Base-by-base conservation (phyloP, 106 monocot species). In the Phalaenopsis aphrodite region DNA sequence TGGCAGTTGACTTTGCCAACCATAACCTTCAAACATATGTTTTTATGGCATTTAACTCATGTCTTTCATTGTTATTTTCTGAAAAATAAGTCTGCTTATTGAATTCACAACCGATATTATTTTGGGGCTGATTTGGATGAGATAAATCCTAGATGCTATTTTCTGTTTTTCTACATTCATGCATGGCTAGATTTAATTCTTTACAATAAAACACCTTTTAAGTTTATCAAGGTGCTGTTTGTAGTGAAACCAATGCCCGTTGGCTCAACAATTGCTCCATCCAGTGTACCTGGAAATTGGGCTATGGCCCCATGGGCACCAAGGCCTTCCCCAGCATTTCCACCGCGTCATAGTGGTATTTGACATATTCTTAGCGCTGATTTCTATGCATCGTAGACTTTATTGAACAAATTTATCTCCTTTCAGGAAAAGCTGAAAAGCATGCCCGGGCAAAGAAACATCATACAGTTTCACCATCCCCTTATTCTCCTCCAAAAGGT, bases 281-380 rank as follows among this genome's bases (percentile, higher is more conserved):
- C 76, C 49, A 49, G 49, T n/a, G 74, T 9, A 74, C 74, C 74
- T 45, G n/a, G 18, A 74, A 48, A 19, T 48, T 47, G 76, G 76
- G 21, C 47, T 24, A 76, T 76, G 76, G 76, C 76, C 15, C 76
- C 76, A 48, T 49, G 48, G 76, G 76, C 76, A 76, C 76, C 76
- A 76, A 42, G 18, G 14, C 7, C 76, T 76, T 52, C 76, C 1
- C 76, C 49, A 49, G 49, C 48, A 23, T 49, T 48, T 49, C 49
- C 76, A 49, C 76, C 76, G 4, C 21, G 12, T 14, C 18, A 24
- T 49, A 23, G 21, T 48, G 49, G 76, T 76, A 76, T 48, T 52
- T 76, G 76, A 42, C 10, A 24, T 49, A 49, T 49, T 76, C 12
- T 48, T 5, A 48, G 0, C 52, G 30, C 2, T 48, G 21, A 42